Evolutionary conservation across 1,284 basidiomycete genomes (phyloP).

Genomic region (Leccinum glutinopallens): DNA sequence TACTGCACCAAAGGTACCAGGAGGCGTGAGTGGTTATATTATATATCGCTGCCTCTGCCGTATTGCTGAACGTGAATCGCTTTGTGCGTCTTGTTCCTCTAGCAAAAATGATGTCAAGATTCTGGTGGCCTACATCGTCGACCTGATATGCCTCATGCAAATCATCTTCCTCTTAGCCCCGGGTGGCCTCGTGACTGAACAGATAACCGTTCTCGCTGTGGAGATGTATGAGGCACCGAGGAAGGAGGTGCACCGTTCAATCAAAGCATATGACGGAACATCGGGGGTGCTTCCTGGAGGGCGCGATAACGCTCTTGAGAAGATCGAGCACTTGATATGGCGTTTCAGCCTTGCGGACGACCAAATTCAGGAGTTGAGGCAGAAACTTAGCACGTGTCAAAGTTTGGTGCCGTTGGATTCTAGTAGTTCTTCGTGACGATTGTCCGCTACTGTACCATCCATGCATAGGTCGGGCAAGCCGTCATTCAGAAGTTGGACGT

Average conservation of each 20-base stretch:
- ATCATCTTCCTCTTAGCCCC: constrained; percentile 19
- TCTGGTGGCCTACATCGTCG: constrained; percentile 25
- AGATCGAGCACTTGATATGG: constrained; percentile 20
- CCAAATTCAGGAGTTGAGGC: constrained; percentile 9
- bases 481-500: too few species aligned
- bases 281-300: constrained; percentile 6
- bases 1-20: constrained; percentile 1
- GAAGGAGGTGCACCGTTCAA: background rate
- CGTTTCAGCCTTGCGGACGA: constrained; percentile 16
- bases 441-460: background rate
- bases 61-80: background rate
- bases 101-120: constrained; percentile 11
- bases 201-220: background rate
- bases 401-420: too few species aligned
- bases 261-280: constrained; percentile 1
- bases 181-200: background rate
- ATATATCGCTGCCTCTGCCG: background rate
- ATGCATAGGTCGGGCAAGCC: background rate
- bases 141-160: constrained; percentile 29
- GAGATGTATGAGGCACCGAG: background rate
- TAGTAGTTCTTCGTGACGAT: constrained; percentile 1
- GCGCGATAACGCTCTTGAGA: constrained; percentile 12
- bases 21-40: constrained; percentile 14
- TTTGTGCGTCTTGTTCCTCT: background rate
- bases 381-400: too few species aligned